These are phyloP conservation scores for Cephalotrichum gorgonifer DNA, from an alignment of 2,329 filamentous ascomycete genomes.

Conservation along the genomic window DNA sequence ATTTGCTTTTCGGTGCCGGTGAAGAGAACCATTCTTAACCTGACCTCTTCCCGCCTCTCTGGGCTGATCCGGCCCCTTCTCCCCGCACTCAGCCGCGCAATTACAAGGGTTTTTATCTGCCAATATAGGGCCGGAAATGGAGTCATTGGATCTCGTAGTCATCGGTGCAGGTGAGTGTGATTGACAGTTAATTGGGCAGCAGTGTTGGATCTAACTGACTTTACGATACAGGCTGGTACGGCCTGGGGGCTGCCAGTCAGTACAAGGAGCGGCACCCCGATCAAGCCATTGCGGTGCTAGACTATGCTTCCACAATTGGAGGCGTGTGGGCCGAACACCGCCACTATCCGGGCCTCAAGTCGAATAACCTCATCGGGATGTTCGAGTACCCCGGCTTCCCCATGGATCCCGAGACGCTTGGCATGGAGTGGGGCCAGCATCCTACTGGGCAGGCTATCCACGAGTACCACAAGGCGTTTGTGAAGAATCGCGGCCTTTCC, in stretches of 20 bases:
- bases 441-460: conserved; percentile 36
- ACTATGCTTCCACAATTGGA: conserved; percentile 46
- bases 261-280: conserved; percentile 48
- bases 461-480: conserved; percentile 35
- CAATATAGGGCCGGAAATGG: too few relatives aligned
- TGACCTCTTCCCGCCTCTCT: too few relatives aligned
- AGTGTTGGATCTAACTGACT: not conserved
- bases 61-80: too few relatives aligned
- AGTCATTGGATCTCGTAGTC: conserved; percentile 7
- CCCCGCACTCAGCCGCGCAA: too few relatives aligned
- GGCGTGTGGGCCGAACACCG: conserved; percentile 61
- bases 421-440: conserved; percentile 31
- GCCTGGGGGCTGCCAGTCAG: conserved; percentile 51
- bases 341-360: conserved; percentile 58
- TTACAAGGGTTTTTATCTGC: too few relatives aligned
- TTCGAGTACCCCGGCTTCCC: conserved; percentile 68
- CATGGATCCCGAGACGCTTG: conserved; percentile 47
- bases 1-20: too few relatives aligned
- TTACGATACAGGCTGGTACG: conserved; percentile 32
- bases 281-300: conserved; percentile 46
- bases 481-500: conserved; percentile 28
- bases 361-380: conserved; percentile 64
- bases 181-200: not conserved
- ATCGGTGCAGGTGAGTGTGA: conserved; percentile 25
- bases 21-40: too few relatives aligned